These are phyloP conservation scores for Chytriomyces confervae DNA, from an alignment of 192 early-diverging fungal species.

Conservation along the genomic window DNA sequence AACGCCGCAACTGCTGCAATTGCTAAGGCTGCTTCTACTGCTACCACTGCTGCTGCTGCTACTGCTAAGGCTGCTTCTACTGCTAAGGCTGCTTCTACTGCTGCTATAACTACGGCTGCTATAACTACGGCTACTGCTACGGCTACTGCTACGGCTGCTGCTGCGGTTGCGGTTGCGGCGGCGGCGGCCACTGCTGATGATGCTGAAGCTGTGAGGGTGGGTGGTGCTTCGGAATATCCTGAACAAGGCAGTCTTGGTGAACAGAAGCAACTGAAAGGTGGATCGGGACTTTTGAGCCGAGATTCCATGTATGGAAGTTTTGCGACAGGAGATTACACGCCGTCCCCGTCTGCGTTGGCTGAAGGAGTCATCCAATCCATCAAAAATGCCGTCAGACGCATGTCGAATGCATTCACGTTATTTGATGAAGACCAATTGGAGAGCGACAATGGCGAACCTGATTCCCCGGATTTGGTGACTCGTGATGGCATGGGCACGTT, in stretches of 20 bases:
- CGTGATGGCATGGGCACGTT: neutral
- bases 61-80: too few relatives aligned
- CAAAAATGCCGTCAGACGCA: conserved; percentile 1
- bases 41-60: neutral
- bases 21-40: neutral
- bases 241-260: neutral
- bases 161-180: neutral
- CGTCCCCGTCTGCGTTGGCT: conserved; percentile 9
- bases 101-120: too few relatives aligned
- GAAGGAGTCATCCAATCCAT: conserved; percentile 32
- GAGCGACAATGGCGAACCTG: neutral
- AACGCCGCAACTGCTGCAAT: neutral
- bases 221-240: neutral
- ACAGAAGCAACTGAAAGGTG: neutral
- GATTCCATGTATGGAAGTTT: neutral
- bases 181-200: too few relatives aligned
- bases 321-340: neutral
- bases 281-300: too few relatives aligned
- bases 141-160: neutral
- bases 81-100: too few relatives aligned
- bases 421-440: conserved; percentile 20
- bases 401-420: conserved; percentile 13
- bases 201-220: too few relatives aligned
- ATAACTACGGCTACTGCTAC: neutral
- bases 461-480: neutral